Evolutionary conservation across 345 rosid genomes (phyloP).

Genomic region (Populus euphratica): DNA sequence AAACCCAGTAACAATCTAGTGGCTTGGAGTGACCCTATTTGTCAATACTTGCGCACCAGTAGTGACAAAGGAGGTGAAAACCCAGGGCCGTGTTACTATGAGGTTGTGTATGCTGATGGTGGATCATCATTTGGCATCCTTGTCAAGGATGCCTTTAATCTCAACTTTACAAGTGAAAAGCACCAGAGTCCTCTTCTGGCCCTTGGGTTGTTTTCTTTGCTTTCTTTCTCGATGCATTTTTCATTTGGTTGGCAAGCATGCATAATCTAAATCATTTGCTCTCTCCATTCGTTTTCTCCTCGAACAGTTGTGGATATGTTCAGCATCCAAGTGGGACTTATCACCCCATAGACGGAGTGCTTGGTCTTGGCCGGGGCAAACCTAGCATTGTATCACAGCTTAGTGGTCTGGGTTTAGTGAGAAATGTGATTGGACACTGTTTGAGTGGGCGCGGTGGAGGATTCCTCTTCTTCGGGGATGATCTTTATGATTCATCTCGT

Average conservation of each 20-base stretch:
- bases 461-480: slow-evolving; percentile 79
- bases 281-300: neutral
- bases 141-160: slow-evolving; percentile 61
- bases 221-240: neutral
- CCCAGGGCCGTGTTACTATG: slow-evolving; percentile 79
- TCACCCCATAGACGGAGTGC: slow-evolving; percentile 87
- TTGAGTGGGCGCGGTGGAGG: slow-evolving; percentile 82
- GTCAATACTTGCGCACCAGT: slow-evolving; percentile 59
- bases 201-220: slow-evolving; percentile 51
- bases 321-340: slow-evolving; percentile 57
- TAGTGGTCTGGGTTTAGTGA: slow-evolving; percentile 51
- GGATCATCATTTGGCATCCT: slow-evolving; percentile 93
- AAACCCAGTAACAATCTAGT: slow-evolving; percentile 66
- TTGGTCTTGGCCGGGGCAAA: slow-evolving; percentile 92
- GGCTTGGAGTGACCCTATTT: slow-evolving; percentile 64
- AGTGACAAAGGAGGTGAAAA: slow-evolving; percentile 47
- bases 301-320: slow-evolving; percentile 80
- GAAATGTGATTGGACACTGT: slow-evolving; percentile 84
- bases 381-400: slow-evolving; percentile 82
- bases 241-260: neutral
- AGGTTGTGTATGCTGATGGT: slow-evolving; percentile 87
- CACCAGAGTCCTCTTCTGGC: slow-evolving; percentile 60
- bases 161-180: slow-evolving; percentile 55
- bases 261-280: neutral
- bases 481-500: slow-evolving; percentile 59